Evolutionary conservation across 176 grass and related monocot species (phyloP), one percentile per base, ranked within the genome.

Genomic region (Zea mays): DNA sequence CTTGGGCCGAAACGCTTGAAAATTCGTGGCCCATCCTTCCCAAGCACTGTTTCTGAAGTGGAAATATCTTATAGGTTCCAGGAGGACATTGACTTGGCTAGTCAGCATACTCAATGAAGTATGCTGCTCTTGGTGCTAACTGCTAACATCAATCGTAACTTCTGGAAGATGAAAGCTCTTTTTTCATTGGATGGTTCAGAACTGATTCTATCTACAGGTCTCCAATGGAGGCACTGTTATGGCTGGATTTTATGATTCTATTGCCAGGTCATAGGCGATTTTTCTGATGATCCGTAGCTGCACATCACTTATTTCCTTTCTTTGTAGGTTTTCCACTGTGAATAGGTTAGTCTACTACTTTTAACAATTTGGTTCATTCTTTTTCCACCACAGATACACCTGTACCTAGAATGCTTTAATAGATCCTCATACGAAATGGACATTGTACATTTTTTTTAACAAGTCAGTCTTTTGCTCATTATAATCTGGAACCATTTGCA

Each of bases 341-440:
- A 81, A 84, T 72, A 81, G 85, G 73, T 87, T 84, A 87, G 85
- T 87, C 67, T 74, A 61, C 69, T 51, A 21, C 67, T 69, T 82
- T 73, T 88, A 75, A 43, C 85, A 67, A 82, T 85, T 88, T 79
- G 43, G 55, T 91, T 85, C 69, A 91, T 91, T 88, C 85, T 88
- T 85, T 84, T 85, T 59, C 60, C 20, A 48, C 65, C 51, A 83
- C 49, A 88, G 43, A 85, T 78, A 85, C 38, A 75, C 56, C 50
- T 87, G 81, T 84, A 90, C 81, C 76, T 90, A 81, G 70, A 90
- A 84, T 72, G 81, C 65, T 86, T 77, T 65, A 65, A 72, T 74
- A 87, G 72, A 81, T 48, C 35, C 19, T 84, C 44, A 86, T 82
- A 80, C 66, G 36, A 77, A 73, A 84, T 57, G 83, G 79, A 69